phyloP scores from a whole-genome alignment of 352 stramenopile genomes.

The Phytophthora pini region DNA sequence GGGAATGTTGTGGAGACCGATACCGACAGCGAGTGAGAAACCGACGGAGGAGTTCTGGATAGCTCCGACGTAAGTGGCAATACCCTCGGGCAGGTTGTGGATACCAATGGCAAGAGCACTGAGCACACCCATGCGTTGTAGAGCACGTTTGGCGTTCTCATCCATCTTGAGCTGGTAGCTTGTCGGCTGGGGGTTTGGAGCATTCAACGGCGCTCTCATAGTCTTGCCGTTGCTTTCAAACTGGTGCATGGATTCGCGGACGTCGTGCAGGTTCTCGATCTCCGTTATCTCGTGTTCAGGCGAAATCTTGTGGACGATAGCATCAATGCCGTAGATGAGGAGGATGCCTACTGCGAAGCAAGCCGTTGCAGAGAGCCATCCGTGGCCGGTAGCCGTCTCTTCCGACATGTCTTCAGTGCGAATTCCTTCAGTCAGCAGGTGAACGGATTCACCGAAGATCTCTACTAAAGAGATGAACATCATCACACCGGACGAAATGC shows the following conservation, averaged over 20 bases:
- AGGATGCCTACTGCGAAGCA: slow-evolving; percentile 88
- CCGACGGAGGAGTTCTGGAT: not conserved
- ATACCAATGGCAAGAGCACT: slow-evolving; percentile 1
- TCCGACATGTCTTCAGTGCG: slow-evolving; percentile 35
- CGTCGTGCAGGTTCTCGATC: slow-evolving; percentile 30
- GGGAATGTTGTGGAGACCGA: not conserved
- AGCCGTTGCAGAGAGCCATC: slow-evolving; percentile 77
- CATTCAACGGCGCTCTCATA: not conserved
- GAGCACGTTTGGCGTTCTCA: not conserved
- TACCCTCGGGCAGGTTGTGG: not conserved
- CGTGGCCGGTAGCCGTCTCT: slow-evolving; percentile 42
- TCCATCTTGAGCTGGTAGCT: slow-evolving; percentile 1
- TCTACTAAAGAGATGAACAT: slow-evolving; percentile 48
- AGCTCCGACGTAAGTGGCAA: not conserved
- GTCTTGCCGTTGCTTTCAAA: slow-evolving; percentile 44
- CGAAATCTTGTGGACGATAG: slow-evolving; percentile 41
- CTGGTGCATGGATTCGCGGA: slow-evolving; percentile 39
- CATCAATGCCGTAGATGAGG: slow-evolving; percentile 52
- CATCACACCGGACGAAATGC: slow-evolving; percentile 2
- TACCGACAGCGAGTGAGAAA: not conserved
- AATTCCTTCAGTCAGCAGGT: slow-evolving; percentile 37
- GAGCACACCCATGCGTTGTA: not conserved
- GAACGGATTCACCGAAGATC: slow-evolving; percentile 48
- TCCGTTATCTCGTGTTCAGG: slow-evolving; percentile 39
- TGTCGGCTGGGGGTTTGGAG: not conserved